Conservation (phyloP, 768 basidiomycete genomes). For the Rhodotorula toruloides region DNA sequence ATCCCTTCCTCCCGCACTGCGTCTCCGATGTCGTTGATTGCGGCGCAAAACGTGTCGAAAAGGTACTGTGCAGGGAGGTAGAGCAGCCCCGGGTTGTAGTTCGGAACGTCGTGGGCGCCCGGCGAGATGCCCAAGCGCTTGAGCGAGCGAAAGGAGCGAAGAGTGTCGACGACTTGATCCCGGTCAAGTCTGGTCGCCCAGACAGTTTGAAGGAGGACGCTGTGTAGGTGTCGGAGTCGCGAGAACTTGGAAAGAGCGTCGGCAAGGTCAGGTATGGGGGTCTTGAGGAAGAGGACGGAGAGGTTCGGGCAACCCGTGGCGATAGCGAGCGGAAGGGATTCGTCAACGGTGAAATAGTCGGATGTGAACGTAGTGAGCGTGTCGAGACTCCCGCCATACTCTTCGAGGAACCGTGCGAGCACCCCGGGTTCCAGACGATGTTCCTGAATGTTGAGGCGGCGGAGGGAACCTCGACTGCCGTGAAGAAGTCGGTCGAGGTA, state of each 20-base stretch:
- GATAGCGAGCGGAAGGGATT: neutral
- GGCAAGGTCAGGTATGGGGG: neutral
- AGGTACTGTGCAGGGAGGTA: too few relatives aligned
- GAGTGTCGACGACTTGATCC: neutral
- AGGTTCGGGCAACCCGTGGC: neutral
- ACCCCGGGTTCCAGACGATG: constrained; percentile 10
- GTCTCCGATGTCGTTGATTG: too few relatives aligned
- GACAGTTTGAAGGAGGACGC: constrained; percentile 4
- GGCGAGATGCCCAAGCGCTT: neutral
- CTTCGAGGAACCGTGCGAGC: neutral
- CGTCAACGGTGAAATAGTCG: neutral
- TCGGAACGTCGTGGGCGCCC: neutral
- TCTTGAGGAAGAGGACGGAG: neutral
- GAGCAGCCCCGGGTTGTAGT: too few relatives aligned
- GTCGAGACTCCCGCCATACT: neutral
- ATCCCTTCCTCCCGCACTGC: too few relatives aligned
- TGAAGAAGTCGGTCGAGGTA: constrained; percentile 9
- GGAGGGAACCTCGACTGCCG: neutral
- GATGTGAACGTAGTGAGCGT: neutral
- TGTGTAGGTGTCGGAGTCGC: neutral
- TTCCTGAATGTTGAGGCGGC: constrained; percentile 6
- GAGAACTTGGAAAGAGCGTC: neutral
- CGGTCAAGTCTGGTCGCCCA: too few relatives aligned
- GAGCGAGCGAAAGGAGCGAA: neutral
- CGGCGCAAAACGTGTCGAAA: too few relatives aligned